A percentile compares a stretch with the other conserved stretches of the same genome.
Evolutionary conservation across 2,329 filamentous ascomycete genomes (phyloP).

Genomic region (Cordyceps javanica): DNA sequence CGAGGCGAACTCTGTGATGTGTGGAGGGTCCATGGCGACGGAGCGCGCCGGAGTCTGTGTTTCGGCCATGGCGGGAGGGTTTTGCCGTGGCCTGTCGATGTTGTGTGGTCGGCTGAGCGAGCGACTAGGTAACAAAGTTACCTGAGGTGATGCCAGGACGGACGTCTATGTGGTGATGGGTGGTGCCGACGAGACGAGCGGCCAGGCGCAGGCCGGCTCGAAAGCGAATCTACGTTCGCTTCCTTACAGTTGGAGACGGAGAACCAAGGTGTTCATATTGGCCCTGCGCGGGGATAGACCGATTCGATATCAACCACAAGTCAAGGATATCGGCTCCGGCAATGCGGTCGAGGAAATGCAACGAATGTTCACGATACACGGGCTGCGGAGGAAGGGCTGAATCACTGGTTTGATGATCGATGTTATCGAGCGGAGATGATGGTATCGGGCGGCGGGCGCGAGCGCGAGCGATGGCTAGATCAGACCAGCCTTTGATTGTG

Average conservation of each 20-base stretch:
- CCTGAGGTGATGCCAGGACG: conserved; percentile 14
- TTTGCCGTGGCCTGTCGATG: background rate
- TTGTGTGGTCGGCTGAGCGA: conserved; percentile 17
- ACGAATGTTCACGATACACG: background rate
- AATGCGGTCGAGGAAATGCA: background rate
- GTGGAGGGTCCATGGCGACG: conserved; percentile 52
- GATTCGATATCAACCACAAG: background rate
- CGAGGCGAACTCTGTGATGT: conserved; percentile 61
- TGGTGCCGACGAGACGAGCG: background rate
- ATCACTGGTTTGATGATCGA: background rate
- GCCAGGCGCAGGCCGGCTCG: conserved; percentile 13
- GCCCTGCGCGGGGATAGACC: background rate
- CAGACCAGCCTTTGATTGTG: background rate
- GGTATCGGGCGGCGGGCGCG: background rate
- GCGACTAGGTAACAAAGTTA: conserved; percentile 15
- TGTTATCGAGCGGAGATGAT: background rate
- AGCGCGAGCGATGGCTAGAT: background rate
- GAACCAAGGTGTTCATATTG: conserved; percentile 9
- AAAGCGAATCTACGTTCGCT: conserved; percentile 10
- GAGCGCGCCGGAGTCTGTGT: conserved; percentile 20
- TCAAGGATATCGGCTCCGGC: background rate
- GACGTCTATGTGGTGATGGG: background rate
- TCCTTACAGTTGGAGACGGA: conserved; percentile 4
- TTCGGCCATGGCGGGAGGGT: conserved; percentile 27
- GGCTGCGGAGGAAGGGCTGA: background rate